Base-by-base conservation (phyloP, 1,284 basidiomycete species). In the Crucibulum parvulum region DNA sequence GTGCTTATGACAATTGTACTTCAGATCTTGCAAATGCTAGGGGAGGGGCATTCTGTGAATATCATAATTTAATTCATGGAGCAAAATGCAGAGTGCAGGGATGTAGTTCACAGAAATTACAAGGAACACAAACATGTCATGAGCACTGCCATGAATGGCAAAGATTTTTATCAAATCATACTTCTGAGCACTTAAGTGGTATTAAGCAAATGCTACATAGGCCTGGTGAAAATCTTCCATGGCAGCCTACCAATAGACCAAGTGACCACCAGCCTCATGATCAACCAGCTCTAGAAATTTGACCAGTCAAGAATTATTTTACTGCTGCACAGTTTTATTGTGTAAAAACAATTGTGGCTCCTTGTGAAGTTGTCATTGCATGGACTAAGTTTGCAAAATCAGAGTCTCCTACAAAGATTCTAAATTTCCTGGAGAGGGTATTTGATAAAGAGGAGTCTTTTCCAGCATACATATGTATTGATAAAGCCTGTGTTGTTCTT, bases 391-490 rank as follows among this genome's bases (percentile, higher is more conserved):
- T n/a, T n/a, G n/a, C n/a, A n/a, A n/a, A n/a, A n/a, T n/a, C n/a
- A n/a, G n/a, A n/a, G n/a, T n/a, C n/a, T n/a, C n/a, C n/a, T n/a
- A n/a, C n/a, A n/a, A 36, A 52, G 59, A 61, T 35, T 63, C 67
- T 24, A 51, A n/a, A n/a, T 69, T 60, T 67, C 68, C 38, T 69
- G 68, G 69, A 57, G 60, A 8, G 67, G 67, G 39, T 70, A n/a
- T n/a, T 72, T 69, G 60, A 51, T 16, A 64, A 64, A 43, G 54
- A 69, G 37, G 71, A 73, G 55, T 72, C 69, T 46, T 61, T 60
- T 38, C 64, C 70, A 37, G 58, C 13, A 52, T 65, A 45, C 57
- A 54, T 6, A 51, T 61, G 6, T 66, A 69, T 47, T 41, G 35
- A 24, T 71, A 69, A 55, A 62, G n/a, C n/a, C n/a, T 69, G 31